Evolutionary conservation across 1,139 yeast genomes (phyloP).

Genomic region (Martiniozyma asiatica): DNA sequence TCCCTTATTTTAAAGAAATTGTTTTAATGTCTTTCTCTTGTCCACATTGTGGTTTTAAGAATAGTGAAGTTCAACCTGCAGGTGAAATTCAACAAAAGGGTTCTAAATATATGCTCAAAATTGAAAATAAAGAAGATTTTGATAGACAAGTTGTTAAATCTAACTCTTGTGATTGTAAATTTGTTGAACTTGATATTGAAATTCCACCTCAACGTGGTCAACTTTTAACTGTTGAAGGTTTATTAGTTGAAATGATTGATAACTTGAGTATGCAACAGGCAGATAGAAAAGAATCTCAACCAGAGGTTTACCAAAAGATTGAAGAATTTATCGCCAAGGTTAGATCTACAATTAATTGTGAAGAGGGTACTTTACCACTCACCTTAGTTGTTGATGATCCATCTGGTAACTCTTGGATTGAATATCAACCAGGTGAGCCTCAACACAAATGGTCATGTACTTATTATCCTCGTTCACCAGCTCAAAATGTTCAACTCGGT

Average conservation of each 20-base stretch:
- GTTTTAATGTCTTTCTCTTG: slow-evolving; percentile 93
- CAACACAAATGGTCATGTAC: slow-evolving; percentile 83
- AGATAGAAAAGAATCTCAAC: slow-evolving; percentile 57
- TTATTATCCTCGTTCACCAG: slow-evolving; percentile 77
- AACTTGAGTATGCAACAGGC: slow-evolving; percentile 77
- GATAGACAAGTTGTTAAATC: slow-evolving; percentile 88
- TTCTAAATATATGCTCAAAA: slow-evolving; percentile 53
- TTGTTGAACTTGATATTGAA: slow-evolving; percentile 79
- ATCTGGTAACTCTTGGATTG: slow-evolving; percentile 96
- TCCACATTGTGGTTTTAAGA: slow-evolving; percentile 86
- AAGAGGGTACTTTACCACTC: slow-evolving; percentile 59
- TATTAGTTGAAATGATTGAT: slow-evolving; percentile 70
- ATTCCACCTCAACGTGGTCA: slow-evolving; percentile 95
- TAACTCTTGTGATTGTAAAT: slow-evolving; percentile 73
- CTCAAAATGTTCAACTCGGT: slow-evolving; percentile 83
- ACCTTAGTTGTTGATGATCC: slow-evolving; percentile 85
- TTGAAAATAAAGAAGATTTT: slow-evolving; percentile 65
- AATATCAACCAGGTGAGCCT: slow-evolving; percentile 78
- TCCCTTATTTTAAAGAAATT: slow-evolving; percentile 87
- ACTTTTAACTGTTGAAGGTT: slow-evolving; percentile 83
- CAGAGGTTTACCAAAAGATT: slow-evolving; percentile 66
- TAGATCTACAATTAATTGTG: slow-evolving; percentile 46
- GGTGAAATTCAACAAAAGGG: slow-evolving; percentile 85
- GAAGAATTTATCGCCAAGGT: slow-evolving; percentile 56
- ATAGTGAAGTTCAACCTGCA: slow-evolving; percentile 92